A percentile compares a stretch with the other conserved stretches of the same genome.
These are phyloP conservation scores for Phytophthora multivora DNA, from an alignment of 352 stramenopile genomes.

Conservation along the genomic window DNA sequence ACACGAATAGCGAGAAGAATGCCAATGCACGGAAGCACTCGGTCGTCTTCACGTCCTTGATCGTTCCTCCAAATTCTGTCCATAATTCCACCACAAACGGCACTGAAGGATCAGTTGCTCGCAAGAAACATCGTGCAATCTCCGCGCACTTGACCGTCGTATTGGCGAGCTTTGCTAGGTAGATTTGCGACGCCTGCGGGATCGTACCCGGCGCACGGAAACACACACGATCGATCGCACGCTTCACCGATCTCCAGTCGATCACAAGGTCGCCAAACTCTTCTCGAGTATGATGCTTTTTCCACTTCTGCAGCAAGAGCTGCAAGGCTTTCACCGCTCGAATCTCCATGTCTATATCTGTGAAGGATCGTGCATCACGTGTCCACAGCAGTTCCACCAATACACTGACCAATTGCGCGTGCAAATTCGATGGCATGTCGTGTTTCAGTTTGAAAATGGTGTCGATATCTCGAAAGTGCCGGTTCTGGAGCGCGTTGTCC, in stretches of 20 bases:
- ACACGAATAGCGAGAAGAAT: constrained; percentile 64
- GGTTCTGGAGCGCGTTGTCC: constrained; percentile 45
- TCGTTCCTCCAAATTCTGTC: constrained; percentile 40
- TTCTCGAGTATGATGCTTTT: constrained; percentile 26
- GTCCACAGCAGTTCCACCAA: constrained; percentile 60
- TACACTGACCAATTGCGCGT: constrained; percentile 48
- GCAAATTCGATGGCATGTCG: constrained; percentile 44
- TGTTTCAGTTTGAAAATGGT: constrained; percentile 76
- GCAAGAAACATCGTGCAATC: constrained; percentile 56
- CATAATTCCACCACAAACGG: constrained; percentile 57
- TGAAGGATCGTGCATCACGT: constrained; percentile 40
- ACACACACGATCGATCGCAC: constrained; percentile 54
- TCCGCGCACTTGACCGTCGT: constrained; percentile 56
- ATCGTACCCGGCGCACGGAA: constrained; percentile 45
- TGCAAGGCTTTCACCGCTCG: constrained; percentile 43
- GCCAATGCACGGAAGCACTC: constrained; percentile 65
- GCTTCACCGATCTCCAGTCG: constrained; percentile 51
- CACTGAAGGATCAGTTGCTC: constrained; percentile 19
- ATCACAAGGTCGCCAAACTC: constrained; percentile 38
- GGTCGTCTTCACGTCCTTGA: constrained; percentile 54
- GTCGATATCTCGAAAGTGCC: constrained; percentile 63
- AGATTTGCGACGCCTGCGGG: constrained; percentile 45
- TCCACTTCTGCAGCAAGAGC: constrained; percentile 65
- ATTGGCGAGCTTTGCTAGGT: constrained; percentile 41
- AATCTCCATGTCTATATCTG: constrained; percentile 62